phyloP scores from a whole-genome alignment of 176 grass and related monocot species.

The Areca catechu region DNA sequence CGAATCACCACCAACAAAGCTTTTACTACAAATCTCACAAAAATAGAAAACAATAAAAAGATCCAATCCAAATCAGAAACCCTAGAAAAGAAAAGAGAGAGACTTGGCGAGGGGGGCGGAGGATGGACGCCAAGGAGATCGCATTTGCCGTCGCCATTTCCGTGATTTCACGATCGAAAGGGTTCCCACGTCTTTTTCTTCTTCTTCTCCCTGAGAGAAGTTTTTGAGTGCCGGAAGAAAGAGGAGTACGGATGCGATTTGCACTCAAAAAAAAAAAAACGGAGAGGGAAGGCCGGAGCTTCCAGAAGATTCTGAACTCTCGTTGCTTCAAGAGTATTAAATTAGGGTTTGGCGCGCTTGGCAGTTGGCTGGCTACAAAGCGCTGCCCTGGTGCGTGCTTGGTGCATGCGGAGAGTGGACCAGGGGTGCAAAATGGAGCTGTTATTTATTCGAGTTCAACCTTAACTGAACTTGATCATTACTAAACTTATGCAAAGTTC shows the following conservation, averaged over 20 bases:
- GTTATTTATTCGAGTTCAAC: too few relatives aligned
- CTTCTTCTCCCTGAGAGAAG: neutral
- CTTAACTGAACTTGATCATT: too few relatives aligned
- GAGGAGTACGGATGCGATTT: too few relatives aligned
- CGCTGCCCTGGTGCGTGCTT: too few relatives aligned
- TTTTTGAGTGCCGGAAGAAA: neutral
- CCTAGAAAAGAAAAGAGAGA: neutral
- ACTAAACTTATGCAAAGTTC: too few relatives aligned
- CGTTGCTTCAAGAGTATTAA: neutral
- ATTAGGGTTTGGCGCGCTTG: conserved; percentile 8
- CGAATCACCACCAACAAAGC: too few relatives aligned
- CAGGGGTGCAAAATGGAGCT: too few relatives aligned
- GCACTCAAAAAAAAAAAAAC: too few relatives aligned
- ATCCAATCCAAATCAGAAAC: neutral
- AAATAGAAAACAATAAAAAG: neutral
- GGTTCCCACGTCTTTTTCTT: neutral
- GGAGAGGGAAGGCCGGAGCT: neutral
- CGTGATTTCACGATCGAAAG: neutral
- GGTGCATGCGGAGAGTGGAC: too few relatives aligned
- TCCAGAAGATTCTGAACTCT: conserved; percentile 14
- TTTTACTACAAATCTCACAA: too few relatives aligned
- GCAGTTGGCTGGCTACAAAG: neutral
- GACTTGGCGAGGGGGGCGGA: conserved; percentile 36
- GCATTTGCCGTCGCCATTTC: conserved; percentile 47
- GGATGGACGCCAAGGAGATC: conserved; percentile 40